Conservation (phyloP, 805 yeast species). For the Zygoascus biomembranicola region DNA sequence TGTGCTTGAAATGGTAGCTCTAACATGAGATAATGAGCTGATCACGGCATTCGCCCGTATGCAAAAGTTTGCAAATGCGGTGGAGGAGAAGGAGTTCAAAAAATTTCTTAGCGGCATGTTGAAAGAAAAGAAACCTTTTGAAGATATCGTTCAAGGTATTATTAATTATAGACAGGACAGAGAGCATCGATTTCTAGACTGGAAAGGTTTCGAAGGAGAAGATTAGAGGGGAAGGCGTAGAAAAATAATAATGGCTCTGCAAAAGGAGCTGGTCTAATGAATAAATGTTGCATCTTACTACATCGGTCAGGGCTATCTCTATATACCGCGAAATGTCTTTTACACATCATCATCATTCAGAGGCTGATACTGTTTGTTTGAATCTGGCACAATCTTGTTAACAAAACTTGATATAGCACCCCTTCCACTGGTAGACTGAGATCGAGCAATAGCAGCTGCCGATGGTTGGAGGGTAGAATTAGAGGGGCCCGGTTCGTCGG, state of each 20-base stretch:
- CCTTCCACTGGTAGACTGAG: constrained; percentile 6
- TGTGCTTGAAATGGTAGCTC: not conserved
- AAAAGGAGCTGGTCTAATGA: not conserved
- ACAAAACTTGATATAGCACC: constrained; percentile 2
- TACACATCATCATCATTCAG: not conserved
- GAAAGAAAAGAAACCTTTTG: not conserved
- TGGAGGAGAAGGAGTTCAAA: not conserved
- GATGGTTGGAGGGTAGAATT: constrained; percentile 17
- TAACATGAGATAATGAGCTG: not conserved
- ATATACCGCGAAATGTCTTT: not conserved
- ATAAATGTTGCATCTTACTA: not conserved
- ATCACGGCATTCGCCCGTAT: not conserved
- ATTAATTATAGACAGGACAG: constrained; percentile 1
- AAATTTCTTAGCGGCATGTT: not conserved
- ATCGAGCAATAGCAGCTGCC: constrained; percentile 21
- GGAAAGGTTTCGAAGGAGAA: not conserved
- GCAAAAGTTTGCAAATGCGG: not conserved
- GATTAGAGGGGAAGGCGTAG: too few relatives aligned
- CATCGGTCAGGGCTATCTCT: too few relatives aligned
- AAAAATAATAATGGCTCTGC: not conserved
- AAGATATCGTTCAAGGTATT: not conserved
- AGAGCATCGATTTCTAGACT: constrained; percentile 1
- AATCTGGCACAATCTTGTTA: not conserved
- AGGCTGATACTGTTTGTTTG: constrained; percentile 1
- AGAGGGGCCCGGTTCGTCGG: constrained; percentile 12